Evolutionary conservation across 169 alveolate species (phyloP), one percentile per base, ranked within the genome.

Genomic region (Perkinsus chesapeaki): DNA sequence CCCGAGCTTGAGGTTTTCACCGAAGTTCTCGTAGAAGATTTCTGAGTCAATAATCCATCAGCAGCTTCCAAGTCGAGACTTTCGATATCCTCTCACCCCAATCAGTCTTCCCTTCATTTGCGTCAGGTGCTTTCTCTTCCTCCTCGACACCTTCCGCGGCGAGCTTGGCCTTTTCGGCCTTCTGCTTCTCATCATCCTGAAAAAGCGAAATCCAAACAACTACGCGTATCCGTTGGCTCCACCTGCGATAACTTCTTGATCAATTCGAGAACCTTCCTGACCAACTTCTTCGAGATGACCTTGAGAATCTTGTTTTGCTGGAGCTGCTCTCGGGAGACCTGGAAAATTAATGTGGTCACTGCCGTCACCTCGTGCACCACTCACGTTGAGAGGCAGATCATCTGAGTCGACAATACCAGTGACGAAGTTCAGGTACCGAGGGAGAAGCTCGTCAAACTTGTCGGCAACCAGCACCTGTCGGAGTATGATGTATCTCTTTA

Each of bases 341-440:
- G 31, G 16, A 16, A 43, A 16, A 20, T 20, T 1, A 60, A 60
- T 20, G 31, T 7, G 37, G 31, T 1, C 82, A 60, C 27, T 60
- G 1, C 27, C 82, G 82, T 0, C 27, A 20, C 37, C 12, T 20
- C 82, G 23, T 1, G 23, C 36, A 60, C 96, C 93, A 0, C 94
- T 91, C 48, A 98, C 99, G 94, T 98, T 98, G 91, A 98, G 98
- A 0, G 99, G 99, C 93, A 98, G 95, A 94, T 98, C 99, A 93
- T 98, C 99, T 34, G 98, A 96, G 96, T 98, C 99, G 48, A 98
- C 99, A 1, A 98, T 99, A 91, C 99, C 99, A 94, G 97, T 95
- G 34, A 98, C 93, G 92, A 98, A 98, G 95, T 97, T 97, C 96
- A 98, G 97, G 95, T 98, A 98, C 91, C 98, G 95, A 36, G 99